A percentile compares a stretch with the other conserved stretches of the same genome.
phyloP scores from a whole-genome alignment of 139 green algal genomes.

The Chlorella sorokiniana region DNA sequence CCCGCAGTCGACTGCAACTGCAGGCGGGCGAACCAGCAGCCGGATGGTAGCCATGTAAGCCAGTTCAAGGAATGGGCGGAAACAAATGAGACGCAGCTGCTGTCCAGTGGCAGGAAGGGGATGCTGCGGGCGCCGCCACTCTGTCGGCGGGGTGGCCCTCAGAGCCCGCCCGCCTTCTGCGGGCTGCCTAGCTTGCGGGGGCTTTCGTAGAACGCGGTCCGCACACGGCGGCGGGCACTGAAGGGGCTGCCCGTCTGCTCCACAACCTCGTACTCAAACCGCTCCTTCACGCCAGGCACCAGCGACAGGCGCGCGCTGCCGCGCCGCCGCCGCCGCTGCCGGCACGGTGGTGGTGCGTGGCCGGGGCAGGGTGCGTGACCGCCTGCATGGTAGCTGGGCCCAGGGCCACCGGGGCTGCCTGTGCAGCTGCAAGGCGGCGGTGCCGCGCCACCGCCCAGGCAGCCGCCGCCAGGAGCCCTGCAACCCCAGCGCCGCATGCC shows the following conservation, averaged over 20 bases:
- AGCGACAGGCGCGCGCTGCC: not conserved
- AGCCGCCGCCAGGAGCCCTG: not conserved
- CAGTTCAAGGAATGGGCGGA: too few relatives aligned
- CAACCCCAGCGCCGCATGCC: not conserved
- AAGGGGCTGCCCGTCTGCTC: constrained; percentile 1
- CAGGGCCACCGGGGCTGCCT: not conserved
- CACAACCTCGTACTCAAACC: constrained; percentile 3
- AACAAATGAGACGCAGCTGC: too few relatives aligned
- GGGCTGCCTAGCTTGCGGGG: not conserved
- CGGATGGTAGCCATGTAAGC: too few relatives aligned
- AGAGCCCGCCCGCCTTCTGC: not conserved
- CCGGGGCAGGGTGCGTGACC: not conserved
- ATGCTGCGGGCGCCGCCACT: too few relatives aligned
- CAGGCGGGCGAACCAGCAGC: too few relatives aligned
- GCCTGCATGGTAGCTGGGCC: not conserved
- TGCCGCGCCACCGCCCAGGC: not conserved
- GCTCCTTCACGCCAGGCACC: not conserved
- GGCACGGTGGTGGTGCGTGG: not conserved
- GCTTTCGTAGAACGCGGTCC: not conserved
- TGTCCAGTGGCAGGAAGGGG: too few relatives aligned
- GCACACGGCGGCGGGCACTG: not conserved
- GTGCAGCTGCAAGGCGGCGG: not conserved
- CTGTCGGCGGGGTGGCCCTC: too few relatives aligned
- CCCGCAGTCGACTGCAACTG: too few relatives aligned
- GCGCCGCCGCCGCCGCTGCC: not conserved